phyloP scores from a whole-genome alignment of 352 stramenopile genomes.

The Detonula confervacea region DNA sequence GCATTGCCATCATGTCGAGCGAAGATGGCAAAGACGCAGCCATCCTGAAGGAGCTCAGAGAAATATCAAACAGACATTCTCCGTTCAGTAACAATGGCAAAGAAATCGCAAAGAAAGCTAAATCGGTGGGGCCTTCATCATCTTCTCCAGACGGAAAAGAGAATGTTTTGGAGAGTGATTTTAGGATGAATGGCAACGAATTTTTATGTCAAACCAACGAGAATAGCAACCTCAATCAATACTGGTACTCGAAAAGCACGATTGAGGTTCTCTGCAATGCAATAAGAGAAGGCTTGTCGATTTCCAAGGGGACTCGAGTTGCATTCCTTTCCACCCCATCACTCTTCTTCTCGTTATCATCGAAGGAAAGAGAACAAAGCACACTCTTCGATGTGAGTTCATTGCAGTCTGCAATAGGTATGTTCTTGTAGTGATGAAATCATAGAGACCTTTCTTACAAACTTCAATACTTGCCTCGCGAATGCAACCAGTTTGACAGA shows the following conservation, averaged over 20 bases:
- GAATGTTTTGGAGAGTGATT: slow-evolving; percentile 1
- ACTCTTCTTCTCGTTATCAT: slow-evolving; percentile 90
- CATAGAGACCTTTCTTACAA: too few species aligned
- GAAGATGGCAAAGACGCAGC: slow-evolving; percentile 17
- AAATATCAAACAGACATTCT: slow-evolving; percentile 49
- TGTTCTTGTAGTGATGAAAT: too few species aligned
- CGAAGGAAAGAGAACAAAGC: slow-evolving; percentile 77
- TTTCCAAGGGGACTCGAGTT: slow-evolving; percentile 41
- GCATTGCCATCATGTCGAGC: slow-evolving; percentile 10
- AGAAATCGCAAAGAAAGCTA: slow-evolving; percentile 1
- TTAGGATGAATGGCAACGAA: slow-evolving; percentile 9
- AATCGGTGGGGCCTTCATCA: background rate
- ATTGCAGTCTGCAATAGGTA: slow-evolving; percentile 11
- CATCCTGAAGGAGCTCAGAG: slow-evolving; percentile 42
- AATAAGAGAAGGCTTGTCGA: slow-evolving; percentile 55
- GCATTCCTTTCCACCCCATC: slow-evolving; percentile 94
- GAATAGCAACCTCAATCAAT: slow-evolving; percentile 95
- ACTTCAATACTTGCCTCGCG: too few species aligned
- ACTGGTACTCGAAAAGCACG: slow-evolving; percentile 92
- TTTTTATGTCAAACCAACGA: slow-evolving; percentile 67
- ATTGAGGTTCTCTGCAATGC: slow-evolving; percentile 79
- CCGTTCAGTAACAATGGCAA: slow-evolving; percentile 12
- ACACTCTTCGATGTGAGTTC: slow-evolving; percentile 90
- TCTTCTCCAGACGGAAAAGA: slow-evolving; percentile 2
- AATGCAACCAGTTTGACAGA: slow-evolving; percentile 88